Evolutionary conservation across 192 early-diverging fungal genomes (phyloP), one percentile per base, ranked within the genome.

Genomic region (Gigaspora rosea): DNA sequence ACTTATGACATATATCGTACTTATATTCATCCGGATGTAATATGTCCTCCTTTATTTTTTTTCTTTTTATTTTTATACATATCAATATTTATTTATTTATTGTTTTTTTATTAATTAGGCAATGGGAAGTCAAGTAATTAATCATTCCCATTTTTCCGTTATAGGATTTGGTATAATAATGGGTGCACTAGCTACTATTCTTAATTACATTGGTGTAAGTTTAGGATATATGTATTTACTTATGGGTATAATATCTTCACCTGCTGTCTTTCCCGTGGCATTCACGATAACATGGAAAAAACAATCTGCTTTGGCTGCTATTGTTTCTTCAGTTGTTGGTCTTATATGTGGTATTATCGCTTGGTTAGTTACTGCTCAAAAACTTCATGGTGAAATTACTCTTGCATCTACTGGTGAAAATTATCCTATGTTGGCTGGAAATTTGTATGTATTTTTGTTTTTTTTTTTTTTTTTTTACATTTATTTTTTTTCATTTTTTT

Each of bases 371-470:
- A 84, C 84, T 5, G 86, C 90, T 3, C 59, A 85, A 18, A 77
- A 75, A 16, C 56, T 88, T 8, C 87, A 85, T 78, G 90, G 88
- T 18, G 85, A 82, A 50, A 82, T 94, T 61, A 89, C 82, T 2
- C 50, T 94, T 1, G 81, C 79, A 2, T 80, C 85, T 18, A 92
- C 92, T 12, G 84, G 85, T 50, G 86, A 80, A 12, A 91, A 92
- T 70, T 89, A 93, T 59, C 92, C 91, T 18, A 93, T 92, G 91
- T 86, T 94, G 79, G 89, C 91, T 2, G 91, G 91, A 11, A 94
- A 92, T 75, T 65, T 92, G 51, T 86, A 85, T 3, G 87, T 85
- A 77, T 35, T 66, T 80, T 27, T 66, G 72, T 68, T n/a, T 6
- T 9, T 18, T n/a, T 51, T 74, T 27, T 66, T 76, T 68, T n/a